Evolutionary conservation across 2,329 filamentous ascomycete genomes (phyloP).

Genomic region (Trichoderma koningii): DNA sequence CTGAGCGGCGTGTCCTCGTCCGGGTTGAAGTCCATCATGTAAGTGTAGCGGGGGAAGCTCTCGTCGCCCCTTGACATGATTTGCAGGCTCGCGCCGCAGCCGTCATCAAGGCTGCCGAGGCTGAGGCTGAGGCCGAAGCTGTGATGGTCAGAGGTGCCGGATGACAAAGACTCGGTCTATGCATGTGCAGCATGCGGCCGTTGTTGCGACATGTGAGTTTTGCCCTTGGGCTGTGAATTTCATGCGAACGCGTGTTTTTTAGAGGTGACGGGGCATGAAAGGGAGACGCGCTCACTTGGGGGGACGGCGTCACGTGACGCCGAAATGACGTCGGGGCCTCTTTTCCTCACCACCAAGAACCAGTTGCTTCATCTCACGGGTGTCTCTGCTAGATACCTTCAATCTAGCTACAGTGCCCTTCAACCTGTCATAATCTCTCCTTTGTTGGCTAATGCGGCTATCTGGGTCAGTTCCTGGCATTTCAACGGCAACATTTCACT

Average conservation of each 20-base stretch:
- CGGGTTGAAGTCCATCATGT: constrained; percentile 25
- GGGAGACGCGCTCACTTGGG: constrained; percentile 19
- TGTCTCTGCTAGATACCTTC: not conserved
- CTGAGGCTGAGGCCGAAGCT: not conserved
- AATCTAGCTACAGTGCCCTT: too few relatives aligned
- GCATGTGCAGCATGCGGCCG: constrained; percentile 5
- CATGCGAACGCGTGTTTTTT: constrained; percentile 19
- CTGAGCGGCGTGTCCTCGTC: constrained; percentile 25
- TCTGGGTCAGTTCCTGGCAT: not conserved
- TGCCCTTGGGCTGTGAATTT: not conserved
- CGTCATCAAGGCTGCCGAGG: constrained; percentile 5
- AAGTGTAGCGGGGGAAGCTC: constrained; percentile 10
- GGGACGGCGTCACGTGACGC: constrained; percentile 12
- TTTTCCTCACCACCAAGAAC: not conserved
- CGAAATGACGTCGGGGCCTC: constrained; percentile 11
- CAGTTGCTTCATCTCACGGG: not conserved
- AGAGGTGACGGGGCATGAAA: constrained; percentile 7
- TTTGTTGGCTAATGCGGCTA: not conserved
- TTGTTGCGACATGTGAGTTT: not conserved
- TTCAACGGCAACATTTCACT: not conserved
- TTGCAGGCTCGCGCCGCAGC: not conserved
- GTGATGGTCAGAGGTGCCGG: not conserved
- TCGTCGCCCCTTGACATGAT: constrained; percentile 12
- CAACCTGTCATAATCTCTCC: not conserved
- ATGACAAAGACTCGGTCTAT: constrained; percentile 5